phyloP scores from a whole-genome alignment of 2,329 filamentous ascomycete species.

The Scedosporium minutisporum region DNA sequence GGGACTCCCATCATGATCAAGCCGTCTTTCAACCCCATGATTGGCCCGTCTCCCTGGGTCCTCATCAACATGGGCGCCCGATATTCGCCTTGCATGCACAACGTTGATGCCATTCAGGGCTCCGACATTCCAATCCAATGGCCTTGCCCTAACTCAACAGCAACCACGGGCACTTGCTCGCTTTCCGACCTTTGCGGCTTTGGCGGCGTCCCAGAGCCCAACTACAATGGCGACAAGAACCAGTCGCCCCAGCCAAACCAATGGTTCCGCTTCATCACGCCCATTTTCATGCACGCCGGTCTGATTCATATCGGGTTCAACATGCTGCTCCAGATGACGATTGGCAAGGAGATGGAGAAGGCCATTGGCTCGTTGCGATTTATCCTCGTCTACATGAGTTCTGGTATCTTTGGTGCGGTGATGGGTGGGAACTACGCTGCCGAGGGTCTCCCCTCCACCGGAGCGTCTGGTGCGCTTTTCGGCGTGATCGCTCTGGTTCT shows the following conservation, averaged over 20 bases:
- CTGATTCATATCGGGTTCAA: constrained; percentile 95
- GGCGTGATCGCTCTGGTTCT: constrained; percentile 82
- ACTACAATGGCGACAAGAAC: constrained; percentile 39
- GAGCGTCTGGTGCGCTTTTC: constrained; percentile 83
- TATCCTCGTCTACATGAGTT: constrained; percentile 77
- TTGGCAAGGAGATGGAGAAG: constrained; percentile 86
- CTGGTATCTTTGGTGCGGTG: constrained; percentile 92
- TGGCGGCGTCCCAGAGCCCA: constrained; percentile 60
- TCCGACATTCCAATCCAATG: constrained; percentile 43
- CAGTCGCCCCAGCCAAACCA: constrained; percentile 66
- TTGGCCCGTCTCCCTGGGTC: constrained; percentile 81
- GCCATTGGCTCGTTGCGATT: constrained; percentile 84
- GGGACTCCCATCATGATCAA: constrained; percentile 69
- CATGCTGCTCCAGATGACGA: constrained; percentile 78
- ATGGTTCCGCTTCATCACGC: constrained; percentile 93
- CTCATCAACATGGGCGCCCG: constrained; percentile 96
- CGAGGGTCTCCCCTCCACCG: constrained; percentile 70
- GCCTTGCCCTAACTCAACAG: constrained; percentile 75
- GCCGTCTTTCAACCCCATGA: constrained; percentile 92
- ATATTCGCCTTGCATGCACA: constrained; percentile 92
- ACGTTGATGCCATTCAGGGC: constrained; percentile 55
- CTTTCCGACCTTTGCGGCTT: constrained; percentile 81
- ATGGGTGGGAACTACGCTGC: constrained; percentile 90
- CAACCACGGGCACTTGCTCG: constrained; percentile 51
- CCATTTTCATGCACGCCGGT: constrained; percentile 92